Evolutionary conservation across 345 rosid species (phyloP).

Genomic region (Corchorus olitorius): DNA sequence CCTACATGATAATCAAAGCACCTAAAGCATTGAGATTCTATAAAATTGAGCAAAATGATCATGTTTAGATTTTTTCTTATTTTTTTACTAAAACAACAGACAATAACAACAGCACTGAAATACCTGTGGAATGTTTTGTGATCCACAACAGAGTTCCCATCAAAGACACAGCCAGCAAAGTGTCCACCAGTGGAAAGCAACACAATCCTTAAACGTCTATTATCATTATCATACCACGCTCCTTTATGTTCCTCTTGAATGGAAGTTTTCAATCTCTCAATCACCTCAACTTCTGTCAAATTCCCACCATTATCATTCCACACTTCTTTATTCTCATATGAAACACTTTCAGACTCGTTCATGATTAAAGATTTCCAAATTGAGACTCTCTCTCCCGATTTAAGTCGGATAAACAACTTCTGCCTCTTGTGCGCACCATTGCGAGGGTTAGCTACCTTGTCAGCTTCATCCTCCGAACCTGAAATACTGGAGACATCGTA

Average conservation of each 20-base stretch:
- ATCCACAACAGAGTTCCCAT: constrained; percentile 68
- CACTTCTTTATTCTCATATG: constrained; percentile 33
- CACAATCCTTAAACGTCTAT: constrained; percentile 51
- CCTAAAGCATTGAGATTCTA: constrained; percentile 8
- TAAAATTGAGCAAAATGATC: neutral
- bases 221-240: constrained; percentile 29
- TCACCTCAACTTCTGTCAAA: constrained; percentile 52
- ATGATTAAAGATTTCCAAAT: constrained; percentile 72
- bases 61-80: neutral
- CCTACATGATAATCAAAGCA: constrained; percentile 42
- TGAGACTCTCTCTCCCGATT: constrained; percentile 69
- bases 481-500: constrained; percentile 90
- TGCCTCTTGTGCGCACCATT: constrained; percentile 44
- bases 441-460: constrained; percentile 28
- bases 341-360: constrained; percentile 64
- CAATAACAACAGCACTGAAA: neutral
- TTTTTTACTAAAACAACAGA: neutral
- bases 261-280: constrained; percentile 56
- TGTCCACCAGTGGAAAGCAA: constrained; percentile 94
- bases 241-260: constrained; percentile 30
- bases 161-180: constrained; percentile 86
- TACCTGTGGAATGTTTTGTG: constrained; percentile 97
- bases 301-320: constrained; percentile 16
- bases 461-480: constrained; percentile 94
- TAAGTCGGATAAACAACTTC: constrained; percentile 68